phyloP scores from a whole-genome alignment of 768 basidiomycete genomes.

The Mycena alexandri region DNA sequence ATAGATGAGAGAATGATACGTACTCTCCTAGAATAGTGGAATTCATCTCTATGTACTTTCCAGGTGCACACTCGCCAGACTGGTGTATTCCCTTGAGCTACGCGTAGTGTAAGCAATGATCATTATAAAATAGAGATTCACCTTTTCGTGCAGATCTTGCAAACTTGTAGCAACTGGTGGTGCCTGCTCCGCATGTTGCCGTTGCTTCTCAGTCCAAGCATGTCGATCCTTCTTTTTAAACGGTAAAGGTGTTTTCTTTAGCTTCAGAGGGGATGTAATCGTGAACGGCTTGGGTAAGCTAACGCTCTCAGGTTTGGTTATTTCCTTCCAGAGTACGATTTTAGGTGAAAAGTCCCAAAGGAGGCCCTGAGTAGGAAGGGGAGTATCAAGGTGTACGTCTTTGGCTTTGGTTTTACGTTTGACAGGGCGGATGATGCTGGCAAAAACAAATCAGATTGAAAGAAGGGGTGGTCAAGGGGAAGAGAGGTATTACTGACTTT shows the following conservation, averaged over 20 bases:
- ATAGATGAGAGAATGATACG: too few relatives aligned
- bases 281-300: background rate
- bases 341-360: background rate
- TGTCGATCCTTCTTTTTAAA: background rate
- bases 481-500: too few relatives aligned
- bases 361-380: background rate
- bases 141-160: background rate
- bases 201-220: background rate
- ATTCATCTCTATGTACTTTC: background rate
- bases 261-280: constrained; percentile 7
- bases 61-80: background rate
- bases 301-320: background rate
- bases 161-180: background rate
- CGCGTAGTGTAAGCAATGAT: too few relatives aligned
- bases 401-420: too few relatives aligned
- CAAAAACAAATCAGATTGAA: too few relatives aligned
- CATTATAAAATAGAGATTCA: too few relatives aligned
- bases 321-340: background rate
- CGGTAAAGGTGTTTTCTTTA: background rate
- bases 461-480: too few relatives aligned
- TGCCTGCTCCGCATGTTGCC: background rate
- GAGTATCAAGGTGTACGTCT: too few relatives aligned
- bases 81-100: background rate
- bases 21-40: background rate
- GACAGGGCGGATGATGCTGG: too few relatives aligned